Evolutionary conservation across 2,329 filamentous ascomycete genomes (phyloP).

Genomic region (Hymenoscyphus scutula): DNA sequence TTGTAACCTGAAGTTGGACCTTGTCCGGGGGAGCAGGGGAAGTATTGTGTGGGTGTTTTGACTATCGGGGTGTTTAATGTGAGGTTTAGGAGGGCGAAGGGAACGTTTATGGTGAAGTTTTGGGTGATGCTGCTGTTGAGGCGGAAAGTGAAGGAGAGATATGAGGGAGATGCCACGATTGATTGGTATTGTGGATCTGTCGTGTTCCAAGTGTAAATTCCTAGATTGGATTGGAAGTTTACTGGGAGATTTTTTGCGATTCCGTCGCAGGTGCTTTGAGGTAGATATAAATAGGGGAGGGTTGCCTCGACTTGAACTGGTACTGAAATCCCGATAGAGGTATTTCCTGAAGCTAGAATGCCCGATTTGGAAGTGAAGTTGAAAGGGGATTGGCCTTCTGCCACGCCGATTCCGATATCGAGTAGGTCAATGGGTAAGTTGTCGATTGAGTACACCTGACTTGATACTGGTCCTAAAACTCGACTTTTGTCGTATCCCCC

Average conservation of each 20-base stretch:
- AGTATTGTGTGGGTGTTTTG: conserved; percentile 18
- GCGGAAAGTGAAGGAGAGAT: conserved; percentile 38
- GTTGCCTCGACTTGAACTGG: conserved; percentile 21
- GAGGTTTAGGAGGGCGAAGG: conserved; percentile 24
- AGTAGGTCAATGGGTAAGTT: conserved; percentile 23
- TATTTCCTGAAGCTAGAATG: conserved; percentile 21
- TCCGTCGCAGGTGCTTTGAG: conserved; percentile 37
- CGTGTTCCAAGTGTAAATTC: conserved; percentile 39
- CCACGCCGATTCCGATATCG: conserved; percentile 26
- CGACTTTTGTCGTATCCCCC: conserved; percentile 28
- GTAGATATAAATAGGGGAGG: conserved; percentile 37
- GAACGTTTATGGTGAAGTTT: conserved; percentile 35
- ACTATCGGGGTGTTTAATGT: conserved; percentile 19
- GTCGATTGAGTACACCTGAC: conserved; percentile 15
- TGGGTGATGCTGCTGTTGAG: conserved; percentile 19
- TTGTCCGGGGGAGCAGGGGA: conserved; percentile 13
- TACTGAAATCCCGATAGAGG: conserved; percentile 13
- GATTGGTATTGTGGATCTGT: conserved; percentile 26
- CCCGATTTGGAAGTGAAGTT: conserved; percentile 16
- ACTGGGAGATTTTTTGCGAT: conserved; percentile 37
- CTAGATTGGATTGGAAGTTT: conserved; percentile 29
- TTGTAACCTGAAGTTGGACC: conserved; percentile 14
- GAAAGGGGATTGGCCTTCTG: conserved; percentile 22
- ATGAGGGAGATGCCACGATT: conserved; percentile 38
- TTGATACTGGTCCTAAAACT: conserved; percentile 16